Evolutionary conservation across 257 asterid species (phyloP).

Genomic region (Mentha longifolia): DNA sequence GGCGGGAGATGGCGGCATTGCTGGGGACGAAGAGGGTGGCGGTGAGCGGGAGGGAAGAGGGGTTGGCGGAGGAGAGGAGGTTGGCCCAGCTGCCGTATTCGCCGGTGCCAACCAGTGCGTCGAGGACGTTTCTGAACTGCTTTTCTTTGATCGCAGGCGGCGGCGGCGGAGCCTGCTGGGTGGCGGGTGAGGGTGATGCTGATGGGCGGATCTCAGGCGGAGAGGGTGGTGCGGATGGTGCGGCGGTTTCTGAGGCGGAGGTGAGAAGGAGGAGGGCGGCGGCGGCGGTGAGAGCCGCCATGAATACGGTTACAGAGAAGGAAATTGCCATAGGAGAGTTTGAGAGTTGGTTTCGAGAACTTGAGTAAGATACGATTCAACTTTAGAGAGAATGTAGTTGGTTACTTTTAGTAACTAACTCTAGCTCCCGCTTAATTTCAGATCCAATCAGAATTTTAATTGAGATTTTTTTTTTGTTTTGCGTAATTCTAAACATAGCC

Average conservation of each 20-base stretch:
- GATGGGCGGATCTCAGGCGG: too few species aligned
- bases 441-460: too few species aligned
- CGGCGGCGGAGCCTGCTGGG: conserved; percentile 21
- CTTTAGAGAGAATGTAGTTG: too few species aligned
- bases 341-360: not conserved
- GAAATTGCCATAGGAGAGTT: conserved; percentile 30
- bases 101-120: conserved; percentile 61
- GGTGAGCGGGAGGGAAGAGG: too few species aligned
- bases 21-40: too few species aligned
- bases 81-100: conserved; percentile 67
- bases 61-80: conserved; percentile 48
- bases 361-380: not conserved
- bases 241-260: conserved; percentile 14
- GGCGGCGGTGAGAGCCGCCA: conserved; percentile 28
- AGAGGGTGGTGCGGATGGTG: conserved; percentile 29
- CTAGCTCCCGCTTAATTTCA: too few species aligned
- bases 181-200: conserved; percentile 25
- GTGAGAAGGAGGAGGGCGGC: conserved; percentile 27
- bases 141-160: conserved; percentile 35
- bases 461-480: too few species aligned
- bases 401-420: too few species aligned
- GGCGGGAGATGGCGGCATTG: too few species aligned
- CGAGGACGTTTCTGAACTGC: conserved; percentile 54
- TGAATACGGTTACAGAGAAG: conserved; percentile 29
- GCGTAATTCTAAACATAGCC: too few species aligned